These are phyloP conservation scores for Aspergillus intermedius DNA, from an alignment of 2,329 filamentous ascomycete genomes.

Conservation along the genomic window DNA sequence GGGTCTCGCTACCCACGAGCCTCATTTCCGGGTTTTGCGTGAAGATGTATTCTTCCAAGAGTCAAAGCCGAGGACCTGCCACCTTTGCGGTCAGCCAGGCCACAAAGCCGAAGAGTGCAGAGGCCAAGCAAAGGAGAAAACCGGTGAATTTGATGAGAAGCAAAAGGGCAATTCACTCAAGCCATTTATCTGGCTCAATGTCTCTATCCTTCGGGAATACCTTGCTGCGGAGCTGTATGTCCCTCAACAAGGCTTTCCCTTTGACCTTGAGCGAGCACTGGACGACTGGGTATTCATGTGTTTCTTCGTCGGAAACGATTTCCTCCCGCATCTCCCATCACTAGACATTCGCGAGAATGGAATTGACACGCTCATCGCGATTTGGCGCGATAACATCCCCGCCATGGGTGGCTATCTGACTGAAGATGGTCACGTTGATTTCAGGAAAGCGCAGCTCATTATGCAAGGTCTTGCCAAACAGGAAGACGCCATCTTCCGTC, in stretches of 20 bases:
- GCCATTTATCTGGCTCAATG: slow-evolving; percentile 97
- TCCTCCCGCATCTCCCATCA: slow-evolving; percentile 93
- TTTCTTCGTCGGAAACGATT: slow-evolving; percentile 98
- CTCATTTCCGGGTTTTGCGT: slow-evolving; percentile 89
- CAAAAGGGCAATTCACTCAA: slow-evolving; percentile 64
- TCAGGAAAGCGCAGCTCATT: slow-evolving; percentile 80
- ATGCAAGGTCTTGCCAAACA: slow-evolving; percentile 82
- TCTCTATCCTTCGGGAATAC: slow-evolving; percentile 86
- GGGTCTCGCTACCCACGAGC: slow-evolving; percentile 92
- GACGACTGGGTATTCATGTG: slow-evolving; percentile 99
- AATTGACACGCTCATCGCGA: slow-evolving; percentile 91
- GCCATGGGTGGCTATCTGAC: slow-evolving; percentile 93
- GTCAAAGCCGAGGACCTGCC: slow-evolving; percentile 72
- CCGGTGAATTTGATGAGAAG: slow-evolving; percentile 76
- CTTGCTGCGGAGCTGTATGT: slow-evolving; percentile 83
- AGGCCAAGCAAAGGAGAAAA: slow-evolving; percentile 70
- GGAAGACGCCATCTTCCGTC: slow-evolving; percentile 87
- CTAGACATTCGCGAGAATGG: slow-evolving; percentile 95
- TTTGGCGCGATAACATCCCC: slow-evolving; percentile 90
- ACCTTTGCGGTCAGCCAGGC: slow-evolving; percentile 83
- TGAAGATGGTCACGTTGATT: slow-evolving; percentile 85
- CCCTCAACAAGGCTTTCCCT: slow-evolving; percentile 74
- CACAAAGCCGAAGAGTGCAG: slow-evolving; percentile 83
- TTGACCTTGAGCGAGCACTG: slow-evolving; percentile 86
- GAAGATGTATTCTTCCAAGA: slow-evolving; percentile 96